These are phyloP conservation scores for Rhododendron vialii DNA, from an alignment of 148 eudicot genomes.

Conservation along the genomic window DNA sequence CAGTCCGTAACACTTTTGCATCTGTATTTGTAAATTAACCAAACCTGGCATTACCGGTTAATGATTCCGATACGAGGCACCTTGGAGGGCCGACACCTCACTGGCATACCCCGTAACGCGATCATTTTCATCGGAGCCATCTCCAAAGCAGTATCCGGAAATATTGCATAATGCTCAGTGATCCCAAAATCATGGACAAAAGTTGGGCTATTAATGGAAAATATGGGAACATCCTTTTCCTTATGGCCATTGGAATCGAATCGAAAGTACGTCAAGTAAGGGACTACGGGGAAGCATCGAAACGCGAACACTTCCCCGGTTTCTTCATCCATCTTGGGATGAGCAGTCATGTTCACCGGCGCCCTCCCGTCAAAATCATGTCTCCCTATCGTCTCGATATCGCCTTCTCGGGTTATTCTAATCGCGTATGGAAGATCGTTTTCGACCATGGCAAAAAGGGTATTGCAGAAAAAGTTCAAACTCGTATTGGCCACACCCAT, in stretches of 20 bases:
- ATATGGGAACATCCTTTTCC: slow-evolving; percentile 16
- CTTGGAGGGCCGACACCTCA: neutral
- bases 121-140: slow-evolving; percentile 14
- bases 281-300: slow-evolving; percentile 2
- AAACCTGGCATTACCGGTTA: slow-evolving; percentile 6
- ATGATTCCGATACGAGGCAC: slow-evolving; percentile 29
- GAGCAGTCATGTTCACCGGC: slow-evolving; percentile 9
- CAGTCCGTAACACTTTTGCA: too few species aligned
- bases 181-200: slow-evolving; percentile 30
- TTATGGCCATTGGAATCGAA: slow-evolving; percentile 17
- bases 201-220: slow-evolving; percentile 15
- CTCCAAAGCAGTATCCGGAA: slow-evolving; percentile 22
- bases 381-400: slow-evolving; percentile 3
- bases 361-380: slow-evolving; percentile 6
- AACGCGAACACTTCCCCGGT: slow-evolving; percentile 7
- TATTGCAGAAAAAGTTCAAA: neutral
- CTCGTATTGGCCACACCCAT: slow-evolving; percentile 9
- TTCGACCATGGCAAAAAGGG: slow-evolving; percentile 2
- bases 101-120: slow-evolving; percentile 11
- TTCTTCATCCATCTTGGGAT: slow-evolving; percentile 6
- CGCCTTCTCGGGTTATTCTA: slow-evolving; percentile 10
- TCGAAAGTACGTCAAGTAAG: slow-evolving; percentile 14
- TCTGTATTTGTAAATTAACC: too few species aligned
- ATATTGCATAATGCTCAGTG: slow-evolving; percentile 20
- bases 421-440: slow-evolving; percentile 6